These are phyloP conservation scores for Epichloe aotearoae DNA, from an alignment of 2,329 filamentous ascomycete genomes.

Conservation along the genomic window DNA sequence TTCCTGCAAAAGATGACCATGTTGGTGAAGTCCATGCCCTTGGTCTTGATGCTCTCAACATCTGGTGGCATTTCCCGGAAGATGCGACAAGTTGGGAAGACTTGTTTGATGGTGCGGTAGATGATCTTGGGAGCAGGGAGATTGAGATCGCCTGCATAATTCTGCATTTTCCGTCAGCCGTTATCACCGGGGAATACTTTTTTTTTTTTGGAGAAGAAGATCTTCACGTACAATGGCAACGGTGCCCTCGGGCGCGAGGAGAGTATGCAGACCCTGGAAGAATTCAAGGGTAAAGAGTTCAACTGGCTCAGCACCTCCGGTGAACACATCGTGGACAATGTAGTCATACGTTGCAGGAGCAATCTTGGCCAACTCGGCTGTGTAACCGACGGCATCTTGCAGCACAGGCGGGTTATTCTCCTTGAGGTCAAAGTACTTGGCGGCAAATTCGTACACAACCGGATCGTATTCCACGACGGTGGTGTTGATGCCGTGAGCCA, in stretches of 20 bases:
- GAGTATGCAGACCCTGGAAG: conserved; percentile 51
- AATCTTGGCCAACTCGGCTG: conserved; percentile 29
- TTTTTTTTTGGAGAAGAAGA: too few relatives aligned
- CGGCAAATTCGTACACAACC: conserved; percentile 70
- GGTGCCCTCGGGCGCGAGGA: conserved; percentile 67
- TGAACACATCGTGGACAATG: conserved; percentile 96
- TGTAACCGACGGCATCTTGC: conserved; percentile 66
- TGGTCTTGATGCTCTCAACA: conserved; percentile 30
- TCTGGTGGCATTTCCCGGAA: conserved; percentile 64
- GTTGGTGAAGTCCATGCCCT: conserved; percentile 70
- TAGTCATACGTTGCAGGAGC: conserved; percentile 58
- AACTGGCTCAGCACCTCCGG: conserved; percentile 83
- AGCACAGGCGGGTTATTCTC: conserved; percentile 68
- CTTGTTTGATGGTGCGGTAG: conserved; percentile 64
- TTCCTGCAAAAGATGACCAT: conserved; percentile 92
- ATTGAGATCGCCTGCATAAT: conserved; percentile 83
- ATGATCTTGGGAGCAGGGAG: conserved; percentile 66
- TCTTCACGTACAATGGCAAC: conserved; percentile 63
- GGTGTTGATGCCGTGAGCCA: conserved; percentile 78
- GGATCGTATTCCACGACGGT: conserved; percentile 94
- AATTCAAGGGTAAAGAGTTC: conserved; percentile 82
- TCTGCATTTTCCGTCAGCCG: conserved; percentile 36
- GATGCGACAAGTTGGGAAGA: conserved; percentile 83
- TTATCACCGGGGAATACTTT: neutral
- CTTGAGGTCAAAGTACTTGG: conserved; percentile 69